Percentiles rank a stretch among this genome's conserved stretches.
These are phyloP conservation scores for Aspergillus indologenus DNA, from an alignment of 495 filamentous ascomycete genomes.

Conservation along the genomic window DNA sequence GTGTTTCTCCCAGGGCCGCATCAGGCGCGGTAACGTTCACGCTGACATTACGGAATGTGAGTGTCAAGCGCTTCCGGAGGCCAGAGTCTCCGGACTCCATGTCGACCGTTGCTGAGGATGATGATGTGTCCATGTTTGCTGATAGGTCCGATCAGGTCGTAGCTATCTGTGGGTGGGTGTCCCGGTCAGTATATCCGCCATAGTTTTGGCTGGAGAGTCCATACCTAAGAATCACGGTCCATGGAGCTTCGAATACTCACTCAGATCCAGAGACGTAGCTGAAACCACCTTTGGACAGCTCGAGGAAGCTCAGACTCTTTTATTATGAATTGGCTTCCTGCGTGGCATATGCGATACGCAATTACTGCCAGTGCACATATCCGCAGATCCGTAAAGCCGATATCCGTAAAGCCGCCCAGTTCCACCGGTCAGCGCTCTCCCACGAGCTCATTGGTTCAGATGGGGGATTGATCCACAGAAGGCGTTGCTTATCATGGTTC, in stretches of 20 bases:
- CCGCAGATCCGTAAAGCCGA: constrained; percentile 13
- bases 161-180: not conserved
- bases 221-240: constrained; percentile 4
- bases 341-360: not conserved
- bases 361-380: constrained; percentile 1
- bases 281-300: not conserved
- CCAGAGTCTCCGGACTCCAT: constrained; percentile 24
- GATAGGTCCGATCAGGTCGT: not conserved
- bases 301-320: not conserved
- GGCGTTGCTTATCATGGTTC: not conserved
- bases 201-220: not conserved
- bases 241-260: not conserved
- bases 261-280: not conserved
- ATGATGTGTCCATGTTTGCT: constrained; percentile 32
- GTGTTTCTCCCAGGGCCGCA: constrained; percentile 37
- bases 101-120: constrained; percentile 36
- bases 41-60: constrained; percentile 38
- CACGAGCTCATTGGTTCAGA: not conserved
- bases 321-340: not conserved
- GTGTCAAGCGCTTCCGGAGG: constrained; percentile 34
- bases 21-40: constrained; percentile 40
- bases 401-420: constrained; percentile 5
- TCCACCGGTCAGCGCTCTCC: not conserved
- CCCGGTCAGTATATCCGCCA: not conserved
- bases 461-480: not conserved